These are phyloP conservation scores for Blastomyces silverae DNA, from an alignment of 2,329 filamentous ascomycete species.

Conservation along the genomic window DNA sequence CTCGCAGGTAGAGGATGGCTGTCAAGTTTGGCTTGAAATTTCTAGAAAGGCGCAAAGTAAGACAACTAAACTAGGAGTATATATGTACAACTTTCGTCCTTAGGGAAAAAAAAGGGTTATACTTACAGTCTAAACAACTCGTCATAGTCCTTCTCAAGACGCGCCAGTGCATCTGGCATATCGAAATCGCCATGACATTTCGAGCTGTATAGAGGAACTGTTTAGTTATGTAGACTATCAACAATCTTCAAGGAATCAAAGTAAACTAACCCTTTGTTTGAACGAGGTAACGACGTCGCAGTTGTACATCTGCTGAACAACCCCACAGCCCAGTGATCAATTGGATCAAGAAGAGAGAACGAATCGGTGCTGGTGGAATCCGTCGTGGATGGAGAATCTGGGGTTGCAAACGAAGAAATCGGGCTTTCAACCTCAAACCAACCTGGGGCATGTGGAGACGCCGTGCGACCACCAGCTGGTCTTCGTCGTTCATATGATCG, in stretches of 20 bases:
- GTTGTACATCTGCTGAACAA: slow-evolving; percentile 33
- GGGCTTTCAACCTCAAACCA: slow-evolving; percentile 19
- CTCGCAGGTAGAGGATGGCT: slow-evolving; percentile 48
- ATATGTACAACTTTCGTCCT: not conserved
- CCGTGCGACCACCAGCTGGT: slow-evolving; percentile 11
- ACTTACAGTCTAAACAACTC: slow-evolving; percentile 36
- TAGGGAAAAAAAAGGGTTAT: too few relatives aligned
- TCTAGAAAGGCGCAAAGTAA: slow-evolving; percentile 26
- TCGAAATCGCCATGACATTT: slow-evolving; percentile 31
- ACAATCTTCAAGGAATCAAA: not conserved
- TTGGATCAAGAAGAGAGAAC: slow-evolving; percentile 23
- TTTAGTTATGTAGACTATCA: not conserved
- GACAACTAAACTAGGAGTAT: slow-evolving; percentile 5
- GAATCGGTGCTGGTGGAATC: slow-evolving; percentile 11
- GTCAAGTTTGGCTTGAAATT: slow-evolving; percentile 44
- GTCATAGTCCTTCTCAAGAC: slow-evolving; percentile 35
- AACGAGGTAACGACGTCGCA: slow-evolving; percentile 27
- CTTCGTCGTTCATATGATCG: slow-evolving; percentile 19
- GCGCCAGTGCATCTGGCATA: slow-evolving; percentile 27
- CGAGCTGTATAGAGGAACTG: slow-evolving; percentile 26
- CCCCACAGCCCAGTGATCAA: slow-evolving; percentile 40
- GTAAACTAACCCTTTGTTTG: slow-evolving; percentile 29
- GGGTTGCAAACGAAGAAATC: slow-evolving; percentile 2
- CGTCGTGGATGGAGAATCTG: slow-evolving; percentile 8
- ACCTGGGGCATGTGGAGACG: slow-evolving; percentile 29